Conservation (phyloP, 1,284 basidiomycete genomes). For the Leccinum pachyderme region DNA sequence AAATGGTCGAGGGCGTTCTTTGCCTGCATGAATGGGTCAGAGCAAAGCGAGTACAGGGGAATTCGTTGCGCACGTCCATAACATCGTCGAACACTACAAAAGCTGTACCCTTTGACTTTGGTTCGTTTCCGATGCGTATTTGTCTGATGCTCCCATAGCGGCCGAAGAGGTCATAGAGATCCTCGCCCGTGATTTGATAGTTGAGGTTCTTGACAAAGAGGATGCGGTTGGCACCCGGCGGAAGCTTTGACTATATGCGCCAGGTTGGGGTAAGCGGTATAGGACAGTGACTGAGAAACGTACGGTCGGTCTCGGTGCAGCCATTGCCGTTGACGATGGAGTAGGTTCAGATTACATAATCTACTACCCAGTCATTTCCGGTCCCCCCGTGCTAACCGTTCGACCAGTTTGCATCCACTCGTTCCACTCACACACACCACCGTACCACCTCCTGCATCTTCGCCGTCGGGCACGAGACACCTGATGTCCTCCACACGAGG, state of each 20-base stretch:
- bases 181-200: slow-evolving; percentile 92
- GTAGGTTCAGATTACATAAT: too few species aligned
- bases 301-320: slow-evolving; percentile 64
- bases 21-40: slow-evolving; percentile 50
- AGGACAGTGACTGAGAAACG: slow-evolving; percentile 20
- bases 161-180: slow-evolving; percentile 96
- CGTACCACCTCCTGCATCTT: slow-evolving; percentile 40
- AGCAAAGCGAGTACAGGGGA: neutral
- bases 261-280: neutral
- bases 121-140: slow-evolving; percentile 88
- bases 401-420: slow-evolving; percentile 50
- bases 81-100: slow-evolving; percentile 92
- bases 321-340: slow-evolving; percentile 42
- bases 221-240: slow-evolving; percentile 81
- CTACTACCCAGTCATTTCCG: too few species aligned
- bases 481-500: slow-evolving; percentile 58
- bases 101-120: slow-evolving; percentile 93
- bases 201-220: slow-evolving; percentile 90
- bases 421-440: slow-evolving; percentile 58
- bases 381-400: slow-evolving; percentile 39
- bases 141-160: slow-evolving; percentile 97
- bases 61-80: slow-evolving; percentile 69
- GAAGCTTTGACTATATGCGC: slow-evolving; percentile 64
- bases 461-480: slow-evolving; percentile 53
- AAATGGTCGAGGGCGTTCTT: slow-evolving; percentile 96